These are phyloP conservation scores for Alternaria novae-zelandiae DNA, from an alignment of 2,329 filamentous ascomycete genomes.

Conservation along the genomic window DNA sequence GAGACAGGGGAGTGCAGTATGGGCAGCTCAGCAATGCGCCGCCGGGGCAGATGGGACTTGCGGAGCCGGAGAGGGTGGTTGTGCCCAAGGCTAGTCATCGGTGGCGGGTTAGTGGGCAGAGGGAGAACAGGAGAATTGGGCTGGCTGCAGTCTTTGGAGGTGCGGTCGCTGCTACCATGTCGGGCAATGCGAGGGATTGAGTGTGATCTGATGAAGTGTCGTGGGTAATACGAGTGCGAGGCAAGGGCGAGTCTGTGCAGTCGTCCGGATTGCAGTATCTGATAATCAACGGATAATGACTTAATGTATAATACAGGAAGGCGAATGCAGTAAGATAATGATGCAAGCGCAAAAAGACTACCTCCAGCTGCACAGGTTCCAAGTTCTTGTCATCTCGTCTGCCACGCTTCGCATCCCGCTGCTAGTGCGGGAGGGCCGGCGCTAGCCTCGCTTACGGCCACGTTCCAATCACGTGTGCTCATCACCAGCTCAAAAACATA, in stretches of 20 bases:
- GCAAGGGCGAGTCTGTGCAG: not conserved
- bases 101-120: not conserved
- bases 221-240: not conserved
- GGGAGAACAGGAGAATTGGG: slow-evolving; percentile 9
- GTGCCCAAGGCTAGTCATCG: slow-evolving; percentile 1
- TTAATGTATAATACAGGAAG: rapidly evolving
- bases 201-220: not conserved
- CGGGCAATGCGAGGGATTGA: slow-evolving; percentile 7
- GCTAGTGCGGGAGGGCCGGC: not conserved
- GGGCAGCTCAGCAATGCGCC: slow-evolving; percentile 25
- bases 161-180: slow-evolving; percentile 14
- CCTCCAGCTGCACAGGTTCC: not conserved
- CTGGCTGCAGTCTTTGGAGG: slow-evolving; percentile 20
- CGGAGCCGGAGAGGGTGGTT: slow-evolving; percentile 23
- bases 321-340: not conserved
- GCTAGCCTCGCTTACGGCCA: not conserved
- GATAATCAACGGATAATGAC: not conserved
- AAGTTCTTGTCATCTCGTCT: not conserved
- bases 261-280: no score
- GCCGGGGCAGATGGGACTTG: slow-evolving; percentile 28
- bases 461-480: not conserved
- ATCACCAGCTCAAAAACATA: not conserved
- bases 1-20: slow-evolving; percentile 24
- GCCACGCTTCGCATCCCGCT: not conserved
- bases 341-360: not conserved